Conservation (phyloP, 768 basidiomycete genomes). For the Tricholoma sp. region DNA sequence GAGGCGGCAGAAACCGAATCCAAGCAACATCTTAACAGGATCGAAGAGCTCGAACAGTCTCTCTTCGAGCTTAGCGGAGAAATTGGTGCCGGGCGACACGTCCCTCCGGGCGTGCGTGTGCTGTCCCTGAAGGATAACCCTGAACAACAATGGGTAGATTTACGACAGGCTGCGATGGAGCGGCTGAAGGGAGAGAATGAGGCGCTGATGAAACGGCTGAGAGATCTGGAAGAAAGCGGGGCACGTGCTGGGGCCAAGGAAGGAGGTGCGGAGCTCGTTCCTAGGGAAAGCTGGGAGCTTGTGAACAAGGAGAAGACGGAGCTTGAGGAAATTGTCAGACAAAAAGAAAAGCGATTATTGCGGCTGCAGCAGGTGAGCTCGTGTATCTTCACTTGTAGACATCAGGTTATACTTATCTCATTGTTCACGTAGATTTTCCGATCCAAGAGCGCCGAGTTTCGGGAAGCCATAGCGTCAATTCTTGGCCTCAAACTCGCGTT, state of each 20-base stretch:
- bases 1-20: slow-evolving; percentile 29
- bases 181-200: slow-evolving; percentile 79
- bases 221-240: slow-evolving; percentile 49
- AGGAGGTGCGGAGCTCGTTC: slow-evolving; percentile 46
- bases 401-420: not conserved
- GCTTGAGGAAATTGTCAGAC: slow-evolving; percentile 56
- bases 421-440: slow-evolving; percentile 58
- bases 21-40: slow-evolving; percentile 40
- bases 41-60: slow-evolving; percentile 72
- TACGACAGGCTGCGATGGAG: slow-evolving; percentile 71
- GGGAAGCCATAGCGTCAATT: slow-evolving; percentile 84
- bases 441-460: slow-evolving; percentile 85
- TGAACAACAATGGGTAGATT: slow-evolving; percentile 74
- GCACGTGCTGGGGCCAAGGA: slow-evolving; percentile 8
- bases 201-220: slow-evolving; percentile 65
- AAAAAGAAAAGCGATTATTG: slow-evolving; percentile 79
- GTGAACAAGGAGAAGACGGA: slow-evolving; percentile 65
- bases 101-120: slow-evolving; percentile 67
- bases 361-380: slow-evolving; percentile 72
- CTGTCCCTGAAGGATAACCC: slow-evolving; percentile 76
- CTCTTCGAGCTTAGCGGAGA: slow-evolving; percentile 76
- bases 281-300: slow-evolving; percentile 76
- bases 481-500: slow-evolving; percentile 91
- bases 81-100: slow-evolving; percentile 68
- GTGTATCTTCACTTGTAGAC: not conserved